A percentile compares a stretch with the other conserved stretches of the same genome.
Conservation (phyloP, 2,329 filamentous ascomycete species). For the Penicillium capsulatum region DNA sequence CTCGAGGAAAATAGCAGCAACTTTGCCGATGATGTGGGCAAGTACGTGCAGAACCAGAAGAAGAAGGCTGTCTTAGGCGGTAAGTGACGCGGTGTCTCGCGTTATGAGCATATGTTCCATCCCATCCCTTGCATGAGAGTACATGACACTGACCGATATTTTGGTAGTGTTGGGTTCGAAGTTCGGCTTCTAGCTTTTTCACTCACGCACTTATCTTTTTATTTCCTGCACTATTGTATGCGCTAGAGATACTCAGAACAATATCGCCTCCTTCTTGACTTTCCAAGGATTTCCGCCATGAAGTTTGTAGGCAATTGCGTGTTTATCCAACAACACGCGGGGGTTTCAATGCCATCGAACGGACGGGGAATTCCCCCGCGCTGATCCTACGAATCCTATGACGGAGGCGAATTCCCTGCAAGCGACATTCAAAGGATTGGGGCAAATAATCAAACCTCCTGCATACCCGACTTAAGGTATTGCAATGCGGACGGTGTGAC, state of each 20-base stretch:
- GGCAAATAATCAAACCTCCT: conserved; percentile 1
- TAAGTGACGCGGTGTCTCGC: conserved; percentile 22
- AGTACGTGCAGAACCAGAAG: conserved; percentile 84
- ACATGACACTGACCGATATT: conserved; percentile 16
- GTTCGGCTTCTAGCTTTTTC: conserved; percentile 37
- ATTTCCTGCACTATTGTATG: conserved; percentile 1
- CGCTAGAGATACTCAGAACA: not conserved
- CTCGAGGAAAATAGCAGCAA: conserved; percentile 74
- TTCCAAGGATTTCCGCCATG: no score
- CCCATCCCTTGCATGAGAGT: conserved; percentile 19
- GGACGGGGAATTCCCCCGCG: conserved; percentile 5
- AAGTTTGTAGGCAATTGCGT: not conserved
- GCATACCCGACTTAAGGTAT: conserved; percentile 4
- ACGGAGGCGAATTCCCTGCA: conserved; percentile 1
- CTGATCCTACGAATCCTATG: conserved; percentile 1
- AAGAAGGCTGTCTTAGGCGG: conserved; percentile 71
- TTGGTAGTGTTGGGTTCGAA: conserved; percentile 40
- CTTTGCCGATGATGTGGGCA: conserved; percentile 84
- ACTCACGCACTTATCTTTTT: conserved; percentile 1
- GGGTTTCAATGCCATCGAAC: not conserved
- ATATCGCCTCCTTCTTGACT: not conserved
- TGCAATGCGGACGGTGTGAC: not conserved
- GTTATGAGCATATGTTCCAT: conserved; percentile 1
- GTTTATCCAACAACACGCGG: not conserved
- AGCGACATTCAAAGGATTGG: not conserved